Percentiles rank a stretch among this genome's conserved stretches.
These are phyloP conservation scores for Setomelanomma holmii DNA, from an alignment of 2,329 filamentous ascomycete genomes.

Conservation along the genomic window DNA sequence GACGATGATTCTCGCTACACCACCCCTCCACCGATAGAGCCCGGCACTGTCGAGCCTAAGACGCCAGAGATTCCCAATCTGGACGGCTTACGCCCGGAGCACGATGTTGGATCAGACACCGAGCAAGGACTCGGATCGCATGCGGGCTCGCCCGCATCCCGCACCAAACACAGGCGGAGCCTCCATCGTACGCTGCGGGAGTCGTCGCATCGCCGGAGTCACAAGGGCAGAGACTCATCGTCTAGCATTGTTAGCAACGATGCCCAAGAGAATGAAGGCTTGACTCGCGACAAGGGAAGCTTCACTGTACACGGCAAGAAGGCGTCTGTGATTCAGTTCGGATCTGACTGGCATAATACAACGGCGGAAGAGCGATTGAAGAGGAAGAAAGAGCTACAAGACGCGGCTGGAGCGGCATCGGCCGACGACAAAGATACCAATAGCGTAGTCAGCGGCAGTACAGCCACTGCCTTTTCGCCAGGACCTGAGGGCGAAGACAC, in stretches of 20 bases:
- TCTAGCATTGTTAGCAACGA: conserved; percentile 62
- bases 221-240: conserved; percentile 76
- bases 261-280: conserved; percentile 66
- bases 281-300: conserved; percentile 81
- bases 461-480: conserved; percentile 27
- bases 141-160: conserved; percentile 58
- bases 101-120: conserved; percentile 37
- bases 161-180: conserved; percentile 79
- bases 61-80: conserved; percentile 31
- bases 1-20: conserved; percentile 39
- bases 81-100: conserved; percentile 34
- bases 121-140: conserved; percentile 34
- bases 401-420: conserved; percentile 34
- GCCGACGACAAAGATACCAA: conserved; percentile 36
- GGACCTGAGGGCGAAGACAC: conserved; percentile 28
- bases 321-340: conserved; percentile 95
- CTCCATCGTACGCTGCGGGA: conserved; percentile 90
- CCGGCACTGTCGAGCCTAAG: conserved; percentile 24
- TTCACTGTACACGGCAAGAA: conserved; percentile 99
- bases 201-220: conserved; percentile 71
- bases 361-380: conserved; percentile 50
- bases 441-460: conserved; percentile 33
- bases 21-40: conserved; percentile 41
- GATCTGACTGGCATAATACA: conserved; percentile 79
- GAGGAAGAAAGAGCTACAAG: conserved; percentile 47